Evolutionary conservation across 805 yeast species (phyloP), one percentile per base, ranked within the genome.

Genomic region (Wickerhamomyces queroliae): DNA sequence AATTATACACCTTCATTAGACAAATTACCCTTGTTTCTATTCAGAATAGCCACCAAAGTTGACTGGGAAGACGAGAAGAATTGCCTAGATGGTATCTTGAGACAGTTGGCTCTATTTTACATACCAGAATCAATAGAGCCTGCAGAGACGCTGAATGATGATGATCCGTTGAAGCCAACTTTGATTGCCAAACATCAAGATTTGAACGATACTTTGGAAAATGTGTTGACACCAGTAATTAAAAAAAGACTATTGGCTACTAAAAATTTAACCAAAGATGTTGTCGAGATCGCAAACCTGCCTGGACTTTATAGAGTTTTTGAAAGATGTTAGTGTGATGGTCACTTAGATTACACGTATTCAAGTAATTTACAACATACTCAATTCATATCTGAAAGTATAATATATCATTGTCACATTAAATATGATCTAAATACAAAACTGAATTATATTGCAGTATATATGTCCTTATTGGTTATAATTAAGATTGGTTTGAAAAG

Each of bases 291-390:
- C 28, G 97, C 99, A 0, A 89, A 82, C 55, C 61, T 93, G 23
- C 98, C 98, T 2, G 95, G 95, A 0, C 65, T 93, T 41, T 93
- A 93, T 61, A 76, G 72, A 52, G 95, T 95, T 5, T 93, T 93
- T 66, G 99, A 93, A 64, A 70, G 99, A 56, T 93, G 99, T 53
- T 85, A 41, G 50, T 26, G 9, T n/a, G n/a, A n/a, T n/a, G n/a
- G n/a, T n/a, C n/a, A n/a, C n/a, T n/a, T n/a, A n/a, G n/a, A n/a
- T n/a, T n/a, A n/a, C n/a, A n/a, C n/a, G n/a, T n/a, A n/a, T n/a
- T n/a, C n/a, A n/a, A n/a, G n/a, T n/a, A 16, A 16, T 15, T 7
- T 35, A 26, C 15, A 35, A 5, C 7, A 22, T 18, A n/a, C n/a
- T 11, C 13, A 15, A 16, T 31, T 31, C 13, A 13, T 31, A 19